These are phyloP conservation scores for Asclepias syriaca DNA, from an alignment of 257 asterid genomes.

Conservation along the genomic window DNA sequence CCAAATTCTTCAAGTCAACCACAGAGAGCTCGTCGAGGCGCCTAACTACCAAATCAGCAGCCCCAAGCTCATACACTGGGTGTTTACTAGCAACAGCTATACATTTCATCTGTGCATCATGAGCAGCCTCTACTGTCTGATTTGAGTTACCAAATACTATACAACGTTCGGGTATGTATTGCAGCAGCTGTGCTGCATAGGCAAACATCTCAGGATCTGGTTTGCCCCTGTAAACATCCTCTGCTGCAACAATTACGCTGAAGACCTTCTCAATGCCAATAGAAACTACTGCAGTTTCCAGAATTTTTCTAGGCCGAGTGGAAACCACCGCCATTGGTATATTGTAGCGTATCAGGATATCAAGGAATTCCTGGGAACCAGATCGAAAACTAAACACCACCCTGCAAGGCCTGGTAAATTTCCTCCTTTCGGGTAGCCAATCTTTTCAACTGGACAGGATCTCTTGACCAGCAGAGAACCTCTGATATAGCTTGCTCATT, in stretches of 20 bases:
- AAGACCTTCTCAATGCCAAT: constrained; percentile 72
- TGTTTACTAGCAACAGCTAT: constrained; percentile 93
- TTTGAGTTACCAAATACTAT: constrained; percentile 93
- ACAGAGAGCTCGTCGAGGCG: constrained; percentile 80
- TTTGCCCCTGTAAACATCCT: constrained; percentile 85
- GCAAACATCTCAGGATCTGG: constrained; percentile 97
- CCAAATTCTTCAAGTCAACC: constrained; percentile 81
- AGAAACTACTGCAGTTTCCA: constrained; percentile 58
- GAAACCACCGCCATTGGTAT: constrained; percentile 96
- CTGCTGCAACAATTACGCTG: constrained; percentile 68
- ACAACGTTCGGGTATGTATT: constrained; percentile 78
- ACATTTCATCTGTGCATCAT: constrained; percentile 91
- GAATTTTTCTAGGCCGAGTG: constrained; percentile 65
- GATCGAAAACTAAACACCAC: constrained; percentile 72
- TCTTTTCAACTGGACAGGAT: constrained; percentile 54
- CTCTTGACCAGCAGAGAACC: constrained; percentile 96
- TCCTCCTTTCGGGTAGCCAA: constrained; percentile 77
- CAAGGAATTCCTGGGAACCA: constrained; percentile 76
- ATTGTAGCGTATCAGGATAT: constrained; percentile 60
- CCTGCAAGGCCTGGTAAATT: constrained; percentile 70
- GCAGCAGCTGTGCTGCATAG: constrained; percentile 77
- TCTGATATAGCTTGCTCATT: constrained; percentile 93
- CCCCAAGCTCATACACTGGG: constrained; percentile 79
- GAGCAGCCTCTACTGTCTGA: constrained; percentile 92
- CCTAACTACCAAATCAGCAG: constrained; percentile 80